A percentile compares a stretch with the other conserved stretches of the same genome.
Conservation (phyloP, 345 rosid species). For the Aethionema arabicum region DNA sequence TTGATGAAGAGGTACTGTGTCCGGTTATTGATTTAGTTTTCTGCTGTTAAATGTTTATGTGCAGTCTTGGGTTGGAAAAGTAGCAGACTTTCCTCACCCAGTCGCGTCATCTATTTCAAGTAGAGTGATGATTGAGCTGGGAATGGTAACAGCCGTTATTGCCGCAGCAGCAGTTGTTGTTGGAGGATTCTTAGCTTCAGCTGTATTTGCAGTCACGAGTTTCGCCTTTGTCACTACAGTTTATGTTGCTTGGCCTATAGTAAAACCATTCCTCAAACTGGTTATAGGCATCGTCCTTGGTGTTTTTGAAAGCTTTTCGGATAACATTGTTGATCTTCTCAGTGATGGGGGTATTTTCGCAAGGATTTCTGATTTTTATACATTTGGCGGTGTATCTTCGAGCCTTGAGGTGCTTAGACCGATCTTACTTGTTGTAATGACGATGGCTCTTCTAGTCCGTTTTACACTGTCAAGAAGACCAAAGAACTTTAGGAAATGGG, state of each 20-base stretch:
- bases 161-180: conserved; percentile 80
- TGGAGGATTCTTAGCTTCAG: conserved; percentile 90
- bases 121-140: conserved; percentile 93
- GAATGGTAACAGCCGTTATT: conserved; percentile 83
- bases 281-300: conserved; percentile 53
- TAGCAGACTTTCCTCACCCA: conserved; percentile 75
- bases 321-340: conserved; percentile 58
- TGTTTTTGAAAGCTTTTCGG: conserved; percentile 61
- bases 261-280: conserved; percentile 66
- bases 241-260: conserved; percentile 85
- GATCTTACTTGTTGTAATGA: conserved; percentile 62
- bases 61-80: conserved; percentile 79
- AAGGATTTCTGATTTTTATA: conserved; percentile 62
- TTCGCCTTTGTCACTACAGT: conserved; percentile 61
- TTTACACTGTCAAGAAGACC: conserved; percentile 92
- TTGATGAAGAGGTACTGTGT: conserved; percentile 19
- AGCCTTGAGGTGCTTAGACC: conserved; percentile 82
- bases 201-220: conserved; percentile 84
- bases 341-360: conserved; percentile 66
- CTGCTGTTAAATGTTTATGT: conserved; percentile 23
- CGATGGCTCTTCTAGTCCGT: conserved; percentile 88
- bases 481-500: conserved; percentile 97
- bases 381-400: conserved; percentile 77
- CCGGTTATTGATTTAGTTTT: conserved; percentile 16
- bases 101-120: conserved; percentile 93